Base-by-base conservation (phyloP, 768 basidiomycete genomes). In the Amanita polypyramis region DNA sequence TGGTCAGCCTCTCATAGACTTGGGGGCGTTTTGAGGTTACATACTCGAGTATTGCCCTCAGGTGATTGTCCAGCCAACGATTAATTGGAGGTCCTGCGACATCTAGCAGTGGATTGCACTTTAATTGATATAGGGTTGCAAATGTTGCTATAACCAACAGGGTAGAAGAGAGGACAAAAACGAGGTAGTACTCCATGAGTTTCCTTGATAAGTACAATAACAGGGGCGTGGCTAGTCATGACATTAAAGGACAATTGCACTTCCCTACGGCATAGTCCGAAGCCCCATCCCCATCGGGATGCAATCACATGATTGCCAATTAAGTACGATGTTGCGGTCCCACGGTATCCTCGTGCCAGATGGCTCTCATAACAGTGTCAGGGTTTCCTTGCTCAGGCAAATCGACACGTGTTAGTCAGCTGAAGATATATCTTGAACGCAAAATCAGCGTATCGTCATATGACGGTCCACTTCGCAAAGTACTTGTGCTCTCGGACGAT, bases 331-430 rank as follows among this genome's bases (percentile, higher is more conserved):
- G n/a, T n/a, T n/a, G n/a, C n/a, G n/a, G n/a, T n/a, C n/a, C n/a
- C n/a, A n/a, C n/a, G n/a, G n/a, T 36, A n/a, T 6, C n/a, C 10
- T 36, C 25, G 8, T 14, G 4, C 33, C 4, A 53, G 46, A 96
- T 97, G 95, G 91, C 95, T n/a, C 73, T 96, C 35, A 70, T 99
- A 55, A 95, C 92, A 2, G 70, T 98, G 34, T 75, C 86, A 23
- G 95, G 95, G 12, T 94, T 75, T 65, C 95, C 95, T 0, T 81
- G 73, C 54, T 82, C 85, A 35, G 94, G 95, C 48, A 99, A 99
- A 66, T 75, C 87, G 1, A 69, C 61, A n/a, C 68, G 92, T 30
- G 85, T 83, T 1, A 51, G 60, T 0, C 78, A 92, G 60, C 71
- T 99, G 40, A 69, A 70, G 45, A 56, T 58, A 4, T 70, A 76